Percentiles rank a stretch among this genome's conserved stretches.
Conservation (phyloP, 768 basidiomycete genomes). For the Mrakia frigida region DNA sequence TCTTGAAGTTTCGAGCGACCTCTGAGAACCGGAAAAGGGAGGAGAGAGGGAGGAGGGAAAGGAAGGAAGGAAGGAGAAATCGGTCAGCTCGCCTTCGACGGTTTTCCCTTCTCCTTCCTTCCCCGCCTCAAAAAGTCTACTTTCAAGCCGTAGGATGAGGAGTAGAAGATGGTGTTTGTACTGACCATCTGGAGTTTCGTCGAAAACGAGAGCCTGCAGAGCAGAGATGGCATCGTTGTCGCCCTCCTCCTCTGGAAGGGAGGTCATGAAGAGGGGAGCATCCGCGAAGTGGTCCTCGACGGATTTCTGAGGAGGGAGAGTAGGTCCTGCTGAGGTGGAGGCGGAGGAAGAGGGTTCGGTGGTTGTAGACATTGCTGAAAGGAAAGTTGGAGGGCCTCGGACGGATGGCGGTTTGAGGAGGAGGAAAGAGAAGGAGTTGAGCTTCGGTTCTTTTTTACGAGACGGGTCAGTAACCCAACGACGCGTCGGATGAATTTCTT, state of each 20-base stretch:
- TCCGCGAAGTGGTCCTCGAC: conserved; percentile 52
- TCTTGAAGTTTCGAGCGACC: conserved; percentile 84
- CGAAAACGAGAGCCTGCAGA: conserved; percentile 75
- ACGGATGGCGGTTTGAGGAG: neutral
- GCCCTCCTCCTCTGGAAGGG: conserved; percentile 65
- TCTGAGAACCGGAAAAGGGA: conserved; percentile 50
- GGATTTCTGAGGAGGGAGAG: conserved; percentile 26
- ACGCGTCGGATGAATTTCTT: too few relatives aligned
- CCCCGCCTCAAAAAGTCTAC: neutral
- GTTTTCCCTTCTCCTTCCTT: neutral
- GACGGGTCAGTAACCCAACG: neutral
- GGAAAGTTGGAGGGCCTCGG: neutral
- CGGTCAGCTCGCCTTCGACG: conserved; percentile 3
- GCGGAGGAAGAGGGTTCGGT: neutral
- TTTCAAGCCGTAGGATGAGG: neutral
- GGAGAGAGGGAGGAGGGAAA: neutral
- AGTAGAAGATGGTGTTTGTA: conserved; percentile 41
- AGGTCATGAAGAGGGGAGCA: conserved; percentile 87
- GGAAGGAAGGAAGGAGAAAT: neutral
- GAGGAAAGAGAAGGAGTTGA: neutral
- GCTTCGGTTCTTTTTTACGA: neutral
- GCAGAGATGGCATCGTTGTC: conserved; percentile 69
- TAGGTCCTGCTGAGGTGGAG: conserved; percentile 29
- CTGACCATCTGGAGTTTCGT: conserved; percentile 91
- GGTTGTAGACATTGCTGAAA: neutral